Base-by-base conservation (phyloP, 23 red algal genomes). In the Cyanidium caldarium region DNA sequence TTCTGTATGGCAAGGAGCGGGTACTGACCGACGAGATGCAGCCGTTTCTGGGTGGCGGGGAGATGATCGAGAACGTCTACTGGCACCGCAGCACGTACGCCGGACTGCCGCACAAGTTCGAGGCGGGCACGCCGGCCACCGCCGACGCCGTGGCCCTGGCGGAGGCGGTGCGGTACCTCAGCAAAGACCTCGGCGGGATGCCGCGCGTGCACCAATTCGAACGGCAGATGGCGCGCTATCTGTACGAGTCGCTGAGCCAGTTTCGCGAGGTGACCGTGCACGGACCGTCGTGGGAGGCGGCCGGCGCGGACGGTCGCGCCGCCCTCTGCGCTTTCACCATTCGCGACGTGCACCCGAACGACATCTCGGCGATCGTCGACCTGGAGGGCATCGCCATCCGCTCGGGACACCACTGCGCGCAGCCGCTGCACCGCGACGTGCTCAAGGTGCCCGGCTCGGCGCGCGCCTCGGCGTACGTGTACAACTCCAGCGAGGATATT, bases 311-410 rank as follows among this genome's bases (percentile, higher is more conserved):
- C 23, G 51, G 31, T 10, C 66, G 92, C 33, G 92, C 80, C 39
- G 83, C 83, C 16, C 80, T 98, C 1, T 98, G 92, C 46, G 58
- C 84, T 29, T 98, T 98, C 38, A 80, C 88, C 36, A 78, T 98
- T 46, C 65, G 78, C 20, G 92, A 73, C 39, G 70, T 98, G 25
- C 83, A 98, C 73, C 78, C 84, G 23, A 77, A 67, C 43, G 92
- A 98, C 66, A 33, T 98, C 58, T 79, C 92, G 16, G 66, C 81
- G 28, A 80, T 98, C 39, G 42, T 98, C 21, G 92, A 98, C 45
- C 66, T 98, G 73, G 92, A 98, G 38, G 92, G 92, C 21, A 84
- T 98, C 40, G 92, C 92, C 0, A 82, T 98, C 40, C 80, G 92
- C 16, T 77, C 84, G 19, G 92, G 92, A 39, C 84, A 98, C 66